Evolutionary conservation across 2,329 filamentous ascomycete genomes (phyloP).

Genomic region (Elsinoe australis): DNA sequence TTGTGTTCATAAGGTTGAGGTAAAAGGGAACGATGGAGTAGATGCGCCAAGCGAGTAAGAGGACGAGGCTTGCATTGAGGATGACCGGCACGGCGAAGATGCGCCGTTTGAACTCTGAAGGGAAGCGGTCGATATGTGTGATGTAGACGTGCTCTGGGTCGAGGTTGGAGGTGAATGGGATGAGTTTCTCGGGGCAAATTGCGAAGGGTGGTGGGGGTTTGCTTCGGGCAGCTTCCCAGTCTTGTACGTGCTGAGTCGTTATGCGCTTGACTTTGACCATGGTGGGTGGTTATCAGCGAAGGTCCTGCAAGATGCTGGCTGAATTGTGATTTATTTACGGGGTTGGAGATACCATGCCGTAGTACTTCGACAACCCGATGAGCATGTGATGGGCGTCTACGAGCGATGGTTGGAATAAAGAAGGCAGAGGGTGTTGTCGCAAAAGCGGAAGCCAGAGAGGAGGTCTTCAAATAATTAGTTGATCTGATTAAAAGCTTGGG

Average conservation of each 20-base stretch:
- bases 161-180: constrained; percentile 59
- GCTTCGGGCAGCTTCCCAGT: constrained; percentile 10
- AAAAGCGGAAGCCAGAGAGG: too few species aligned
- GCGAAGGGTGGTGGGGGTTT: constrained; percentile 53
- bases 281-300: not conserved
- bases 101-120: constrained; percentile 64
- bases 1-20: constrained; percentile 54
- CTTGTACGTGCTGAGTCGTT: constrained; percentile 12
- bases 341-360: too few species aligned
- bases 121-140: constrained; percentile 69
- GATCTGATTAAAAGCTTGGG: not conserved
- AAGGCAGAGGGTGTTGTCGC: too few species aligned
- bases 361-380: too few species aligned
- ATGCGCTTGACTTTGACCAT: constrained; percentile 17
- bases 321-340: too few species aligned
- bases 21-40: constrained; percentile 67
- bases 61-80: constrained; percentile 63
- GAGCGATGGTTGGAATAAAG: too few species aligned
- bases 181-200: constrained; percentile 53
- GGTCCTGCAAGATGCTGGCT: too few species aligned
- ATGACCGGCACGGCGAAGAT: constrained; percentile 72
- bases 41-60: constrained; percentile 60
- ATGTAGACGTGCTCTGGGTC: constrained; percentile 69
- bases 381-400: too few species aligned
- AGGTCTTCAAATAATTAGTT: too few species aligned